Evolutionary conservation across 805 yeast species (phyloP).

Genomic region (Maudiozyma pseudohumilis): DNA sequence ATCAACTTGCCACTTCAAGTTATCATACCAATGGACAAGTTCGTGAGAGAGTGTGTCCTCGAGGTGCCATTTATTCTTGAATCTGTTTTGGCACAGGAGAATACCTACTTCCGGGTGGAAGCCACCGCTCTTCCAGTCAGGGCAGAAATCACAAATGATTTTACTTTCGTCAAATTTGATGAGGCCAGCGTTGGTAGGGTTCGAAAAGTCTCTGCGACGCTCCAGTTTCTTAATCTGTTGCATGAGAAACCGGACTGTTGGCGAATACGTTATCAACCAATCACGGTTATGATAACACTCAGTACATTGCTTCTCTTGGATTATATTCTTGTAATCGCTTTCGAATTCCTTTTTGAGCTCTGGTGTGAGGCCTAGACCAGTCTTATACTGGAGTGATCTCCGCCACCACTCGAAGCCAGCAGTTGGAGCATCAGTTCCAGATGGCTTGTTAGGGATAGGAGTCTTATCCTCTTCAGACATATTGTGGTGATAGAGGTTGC

Average conservation of each 20-base stretch:
- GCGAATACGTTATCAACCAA: constrained; percentile 73
- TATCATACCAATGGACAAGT: constrained; percentile 86
- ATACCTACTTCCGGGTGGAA: constrained; percentile 87
- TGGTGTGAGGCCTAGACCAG: constrained; percentile 54
- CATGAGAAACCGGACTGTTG: constrained; percentile 77
- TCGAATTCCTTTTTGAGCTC: constrained; percentile 49
- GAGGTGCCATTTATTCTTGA: constrained; percentile 62
- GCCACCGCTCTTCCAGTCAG: constrained; percentile 81
- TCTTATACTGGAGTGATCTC: constrained; percentile 55
- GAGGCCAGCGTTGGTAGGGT: constrained; percentile 5
- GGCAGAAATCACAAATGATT: constrained; percentile 72
- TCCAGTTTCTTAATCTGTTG: constrained; percentile 65
- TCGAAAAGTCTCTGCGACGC: constrained; percentile 17
- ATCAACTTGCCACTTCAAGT: constrained; percentile 77
- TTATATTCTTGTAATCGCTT: constrained; percentile 36
- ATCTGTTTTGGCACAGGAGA: constrained; percentile 74
- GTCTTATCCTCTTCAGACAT: background rate
- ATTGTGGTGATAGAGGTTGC: background rate
- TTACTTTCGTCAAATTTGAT: constrained; percentile 23
- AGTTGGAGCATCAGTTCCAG: too few species aligned
- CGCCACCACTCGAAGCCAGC: constrained; percentile 76
- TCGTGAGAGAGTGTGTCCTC: constrained; percentile 93
- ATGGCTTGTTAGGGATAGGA: too few species aligned
- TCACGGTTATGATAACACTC: constrained; percentile 66
- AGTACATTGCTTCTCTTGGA: constrained; percentile 43